Base-by-base conservation (phyloP, 352 stramenopile genomes). In the Phytophthora colocasiae region DNA sequence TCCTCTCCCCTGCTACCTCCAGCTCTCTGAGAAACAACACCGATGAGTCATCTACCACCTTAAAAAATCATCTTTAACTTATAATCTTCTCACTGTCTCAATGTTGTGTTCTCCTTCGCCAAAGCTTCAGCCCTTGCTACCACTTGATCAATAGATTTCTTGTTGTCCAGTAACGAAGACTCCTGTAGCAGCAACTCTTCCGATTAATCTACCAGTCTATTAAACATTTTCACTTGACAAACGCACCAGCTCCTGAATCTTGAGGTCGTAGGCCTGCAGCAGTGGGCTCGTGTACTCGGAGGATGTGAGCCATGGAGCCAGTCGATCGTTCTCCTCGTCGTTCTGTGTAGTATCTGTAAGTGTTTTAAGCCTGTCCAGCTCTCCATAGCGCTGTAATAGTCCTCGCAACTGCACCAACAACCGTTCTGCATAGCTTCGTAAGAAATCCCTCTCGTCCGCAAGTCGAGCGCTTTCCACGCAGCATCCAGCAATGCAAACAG, bases 201-300 rank as follows among this genome's bases (percentile, higher is more conserved):
- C 3, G 15, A 11, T 36, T 52, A 45, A 22, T 27, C 3, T 6
- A 39, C 5, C 8, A 43, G 49, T 29, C 39, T 12, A 6, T 15
- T 40, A 43, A 6, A 7, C 3, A 12, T 5, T 45, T 5, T 44
- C 4, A 19, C 12, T 14, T 50, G 9, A 4, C 8, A 7, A 22
- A 50, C 77, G 17, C 65, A 92, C 77, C 67, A 87, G 60, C n/a
- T 91, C 83, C 19, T 87, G 77, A 34, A 95, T 95, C 53, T 90
- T 91, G 31, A 86, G 58, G 53, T 93, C 86, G 58, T 95, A 95
- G 14, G 84, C 79, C 50, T 90, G 80, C 26, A 95, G 77, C 14
- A 95, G 60, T 31, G 86, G 84, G 48, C 89, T 91, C 54, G 77
- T 84, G 69, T 85, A 87, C 61, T 91, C 84, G 26, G 78, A 78